phyloP scores from a whole-genome alignment of 2,329 filamentous ascomycete species.

The Drechmeria coniospora region DNA sequence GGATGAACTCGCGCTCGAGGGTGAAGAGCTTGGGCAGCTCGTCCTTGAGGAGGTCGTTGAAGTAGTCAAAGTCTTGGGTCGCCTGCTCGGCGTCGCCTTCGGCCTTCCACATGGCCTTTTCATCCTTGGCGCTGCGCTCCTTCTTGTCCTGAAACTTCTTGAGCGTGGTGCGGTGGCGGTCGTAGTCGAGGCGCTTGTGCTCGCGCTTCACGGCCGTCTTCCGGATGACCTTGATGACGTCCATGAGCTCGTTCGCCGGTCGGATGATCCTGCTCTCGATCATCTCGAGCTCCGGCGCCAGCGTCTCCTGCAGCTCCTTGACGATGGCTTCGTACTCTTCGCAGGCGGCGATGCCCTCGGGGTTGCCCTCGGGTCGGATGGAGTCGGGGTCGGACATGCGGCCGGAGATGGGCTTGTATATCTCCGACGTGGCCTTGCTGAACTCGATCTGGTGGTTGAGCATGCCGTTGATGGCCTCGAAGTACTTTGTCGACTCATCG shows the following conservation, averaged over 20 bases:
- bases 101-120: conserved; percentile 92
- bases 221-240: conserved; percentile 88
- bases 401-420: conserved; percentile 96
- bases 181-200: conserved; percentile 95
- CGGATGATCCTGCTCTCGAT: conserved; percentile 84
- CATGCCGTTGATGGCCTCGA: conserved; percentile 97
- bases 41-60: conserved; percentile 92
- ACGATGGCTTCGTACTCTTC: conserved; percentile 93
- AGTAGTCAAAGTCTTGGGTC: conserved; percentile 94
- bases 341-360: conserved; percentile 84
- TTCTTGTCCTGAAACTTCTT: conserved; percentile 98
- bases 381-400: conserved; percentile 86
- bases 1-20: conserved; percentile 88
- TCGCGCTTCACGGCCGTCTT: conserved; percentile 82
- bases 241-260: conserved; percentile 82
- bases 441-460: conserved; percentile 95
- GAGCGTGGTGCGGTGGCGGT: conserved; percentile 64
- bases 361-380: conserved; percentile 67
- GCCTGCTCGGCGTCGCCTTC: conserved; percentile 83
- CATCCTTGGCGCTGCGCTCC: conserved; percentile 87
- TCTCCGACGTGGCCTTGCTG: conserved; percentile 85
- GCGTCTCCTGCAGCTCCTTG: conserved; percentile 72
- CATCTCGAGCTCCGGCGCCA: conserved; percentile 91
- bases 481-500: conserved; percentile 95
- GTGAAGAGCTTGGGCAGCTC: conserved; percentile 84